Base-by-base conservation (phyloP, 192 early-diverging fungal species). In the Coemansia sp. region DNA sequence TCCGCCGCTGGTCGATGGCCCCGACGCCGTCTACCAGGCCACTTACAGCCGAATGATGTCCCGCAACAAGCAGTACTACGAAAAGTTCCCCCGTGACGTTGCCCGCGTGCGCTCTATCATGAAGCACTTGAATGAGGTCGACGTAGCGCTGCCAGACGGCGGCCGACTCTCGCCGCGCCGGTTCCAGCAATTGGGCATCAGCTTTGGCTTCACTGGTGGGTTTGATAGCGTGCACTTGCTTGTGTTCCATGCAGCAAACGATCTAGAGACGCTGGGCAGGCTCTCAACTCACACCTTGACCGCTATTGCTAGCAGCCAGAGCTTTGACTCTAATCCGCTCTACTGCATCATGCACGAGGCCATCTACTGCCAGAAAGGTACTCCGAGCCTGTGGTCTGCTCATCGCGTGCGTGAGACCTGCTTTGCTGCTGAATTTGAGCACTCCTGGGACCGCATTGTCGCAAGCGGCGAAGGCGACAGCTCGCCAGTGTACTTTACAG, bases 281-380 rank as follows among this genome's bases (percentile, higher is more conserved):
- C 68, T 89, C 15, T 77, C 76, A 16, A 76, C 79, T 31, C 77
- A 67, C 38, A 83, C 86, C 3, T 70, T 89, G 43, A 46, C 83
- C 22, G 72, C 36, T 7, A 79, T 89, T 49, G 72, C 82, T 11
- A 34, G 38, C 24, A 42, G 38, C 38, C 85, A 85, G 60, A 71
- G 75, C 71, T 89, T 85, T 70, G 88, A 89, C 74, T 72, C 79
- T 11, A 89, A 89, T 68, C 82, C 87, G 27, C 80, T 92, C 31
- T 92, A 92, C 73, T 87, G 86, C 43, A 82, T 92, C 20, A 24
- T 92, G 57, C 90, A 92, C 55, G 89, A 90, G 70, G 66, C 86
- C 7, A 90, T 92, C 18, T 92, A 92, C 70, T 88, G 87, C 63
- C 89, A 92, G 67, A 78, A 75, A 9, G 85, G 85, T 40, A 72